A percentile compares a stretch with the other conserved stretches of the same genome.
Conservation (phyloP, 805 yeast species). For the Nakazawaea siamensis region DNA sequence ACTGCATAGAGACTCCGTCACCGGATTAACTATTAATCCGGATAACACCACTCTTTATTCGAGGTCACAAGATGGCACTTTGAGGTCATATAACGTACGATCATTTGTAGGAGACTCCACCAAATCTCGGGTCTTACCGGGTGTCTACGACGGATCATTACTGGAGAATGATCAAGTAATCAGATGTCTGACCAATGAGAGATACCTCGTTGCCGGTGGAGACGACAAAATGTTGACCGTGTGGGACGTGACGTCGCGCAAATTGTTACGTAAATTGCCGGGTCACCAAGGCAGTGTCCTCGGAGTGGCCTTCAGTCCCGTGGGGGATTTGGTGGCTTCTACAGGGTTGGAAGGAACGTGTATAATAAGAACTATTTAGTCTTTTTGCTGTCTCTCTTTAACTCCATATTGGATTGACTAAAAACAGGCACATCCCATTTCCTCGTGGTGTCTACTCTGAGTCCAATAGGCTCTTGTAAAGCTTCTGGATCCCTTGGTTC, state of each 20-base stretch:
- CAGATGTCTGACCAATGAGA: constrained; percentile 36
- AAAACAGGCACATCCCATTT: constrained; percentile 31
- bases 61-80: constrained; percentile 47
- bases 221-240: constrained; percentile 47
- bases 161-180: constrained; percentile 44
- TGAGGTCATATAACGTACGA: constrained; percentile 50
- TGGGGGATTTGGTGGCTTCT: constrained; percentile 14
- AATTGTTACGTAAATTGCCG: constrained; percentile 35
- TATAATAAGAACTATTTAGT: constrained; percentile 28
- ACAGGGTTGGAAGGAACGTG: constrained; percentile 46
- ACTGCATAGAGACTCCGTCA: constrained; percentile 42
- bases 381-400: constrained; percentile 15
- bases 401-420: constrained; percentile 20
- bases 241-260: constrained; percentile 53
- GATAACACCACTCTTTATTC: constrained; percentile 33
- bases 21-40: constrained; percentile 45
- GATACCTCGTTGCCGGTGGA: constrained; percentile 47
- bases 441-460: constrained; percentile 2
- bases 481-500: constrained; percentile 13
- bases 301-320: constrained; percentile 50
- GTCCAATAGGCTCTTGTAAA: constrained; percentile 19
- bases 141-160: constrained; percentile 48
- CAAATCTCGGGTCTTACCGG: constrained; percentile 32
- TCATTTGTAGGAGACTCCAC: constrained; percentile 31
- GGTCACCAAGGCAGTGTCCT: constrained; percentile 60